A percentile compares a stretch with the other conserved stretches of the same genome.
phyloP scores from a whole-genome alignment of 1,284 basidiomycete genomes.

The Sanghuangporus baumii region DNA sequence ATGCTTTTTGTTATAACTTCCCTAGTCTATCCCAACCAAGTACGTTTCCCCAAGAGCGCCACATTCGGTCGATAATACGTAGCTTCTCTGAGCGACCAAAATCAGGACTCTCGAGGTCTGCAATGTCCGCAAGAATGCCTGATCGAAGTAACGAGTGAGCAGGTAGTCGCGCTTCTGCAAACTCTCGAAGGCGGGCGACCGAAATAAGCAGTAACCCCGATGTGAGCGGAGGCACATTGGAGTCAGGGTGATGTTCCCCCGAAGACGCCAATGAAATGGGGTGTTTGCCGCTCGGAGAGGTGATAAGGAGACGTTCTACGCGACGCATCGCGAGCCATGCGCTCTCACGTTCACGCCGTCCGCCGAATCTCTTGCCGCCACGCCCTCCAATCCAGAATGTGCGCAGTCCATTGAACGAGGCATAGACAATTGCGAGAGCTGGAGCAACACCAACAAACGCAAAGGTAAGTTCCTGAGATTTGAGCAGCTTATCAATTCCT shows the following conservation, averaged over 20 bases:
- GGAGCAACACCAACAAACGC: conserved; percentile 97
- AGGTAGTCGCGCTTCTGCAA: conserved; percentile 52
- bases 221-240: conserved; percentile 44
- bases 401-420: conserved; percentile 49
- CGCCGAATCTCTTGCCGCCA: conserved; percentile 48
- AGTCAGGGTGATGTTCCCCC: neutral
- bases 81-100: conserved; percentile 68
- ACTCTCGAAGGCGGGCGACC: conserved; percentile 59
- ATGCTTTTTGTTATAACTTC: neutral
- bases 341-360: conserved; percentile 38
- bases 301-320: conserved; percentile 58
- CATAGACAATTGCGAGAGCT: conserved; percentile 77
- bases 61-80: conserved; percentile 81
- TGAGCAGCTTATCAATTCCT: conserved; percentile 88
- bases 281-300: conserved; percentile 32
- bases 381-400: conserved; percentile 43
- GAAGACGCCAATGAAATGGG: conserved; percentile 24
- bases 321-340: conserved; percentile 66
- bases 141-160: conserved; percentile 54
- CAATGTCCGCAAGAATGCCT: conserved; percentile 83
- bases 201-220: conserved; percentile 73
- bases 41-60: conserved; percentile 75
- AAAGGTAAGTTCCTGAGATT: conserved; percentile 94
- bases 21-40: conserved; percentile 47
- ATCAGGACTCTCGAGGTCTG: conserved; percentile 73